Base-by-base conservation (phyloP, 2,329 filamentous ascomycete genomes). In the Talaromyces marneffei region DNA sequence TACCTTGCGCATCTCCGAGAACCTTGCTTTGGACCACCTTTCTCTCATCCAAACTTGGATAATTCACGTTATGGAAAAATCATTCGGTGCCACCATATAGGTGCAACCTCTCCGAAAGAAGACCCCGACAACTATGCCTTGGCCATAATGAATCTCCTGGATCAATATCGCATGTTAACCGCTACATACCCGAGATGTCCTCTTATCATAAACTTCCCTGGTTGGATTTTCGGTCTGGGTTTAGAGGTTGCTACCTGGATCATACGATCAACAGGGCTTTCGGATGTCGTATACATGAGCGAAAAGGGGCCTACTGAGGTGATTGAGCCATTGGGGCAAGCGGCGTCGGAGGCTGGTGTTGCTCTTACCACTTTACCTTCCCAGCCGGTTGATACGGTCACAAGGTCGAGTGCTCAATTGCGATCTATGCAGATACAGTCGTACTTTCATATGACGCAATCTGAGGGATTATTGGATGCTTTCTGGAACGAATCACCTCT, bases 351-450 rank as follows among this genome's bases (percentile, higher is more conserved):
- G 37, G 68, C 68, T 48, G 66, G 60, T 27, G 71, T 76, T 35
- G 69, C 72, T 6, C 67, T 82, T 54, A 79, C 79, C 57, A 77
- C 75, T 2, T 71, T 85, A 4, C 72, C 78, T 25, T 80, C 80
- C 5, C 75, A 78, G 60, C 73, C 75, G 39, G 76, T 75, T 33
- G 74, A 77, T 57, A 75, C 75, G 53, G 72, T 77, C 18, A 74
- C 75, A 31, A 75, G 80, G 52, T 82, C 79, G 25, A 80, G 81
- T 29, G 75, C 77, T 1, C 81, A 85, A 62, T 68, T 83, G 6
- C 75, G 81, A 50, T 76, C 77, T 20, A 86, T 87, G 83, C 83
- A 85, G 64, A 83, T 80, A 64, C 80, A 85, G 64, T 84, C 84
- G 1, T 87, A 86, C 67, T 86, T 87, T 69, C 85, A 87, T 67